Conservation (phyloP, 2,329 filamentous ascomycete genomes). For the Macrophomina pseudophaseolina region DNA sequence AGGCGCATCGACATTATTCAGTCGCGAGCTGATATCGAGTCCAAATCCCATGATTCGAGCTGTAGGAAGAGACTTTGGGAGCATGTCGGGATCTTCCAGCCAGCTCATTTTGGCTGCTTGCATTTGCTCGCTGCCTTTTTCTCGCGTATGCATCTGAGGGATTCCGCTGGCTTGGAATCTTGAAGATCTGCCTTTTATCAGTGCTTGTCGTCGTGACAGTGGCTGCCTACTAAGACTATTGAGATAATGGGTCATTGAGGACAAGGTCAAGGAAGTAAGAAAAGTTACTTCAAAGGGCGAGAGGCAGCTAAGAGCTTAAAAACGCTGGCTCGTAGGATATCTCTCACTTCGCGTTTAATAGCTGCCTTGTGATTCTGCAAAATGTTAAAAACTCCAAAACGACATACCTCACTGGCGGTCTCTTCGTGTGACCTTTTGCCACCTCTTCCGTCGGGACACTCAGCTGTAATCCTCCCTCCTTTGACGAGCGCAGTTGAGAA, state of each 20-base stretch:
- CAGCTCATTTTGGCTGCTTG: background rate
- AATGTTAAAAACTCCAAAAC: too few relatives aligned
- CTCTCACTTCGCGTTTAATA: too few relatives aligned
- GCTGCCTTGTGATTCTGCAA: too few relatives aligned
- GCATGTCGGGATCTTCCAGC: conserved; percentile 9
- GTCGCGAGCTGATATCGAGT: background rate
- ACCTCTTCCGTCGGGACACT: background rate
- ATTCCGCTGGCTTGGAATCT: background rate
- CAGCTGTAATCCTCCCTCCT: background rate
- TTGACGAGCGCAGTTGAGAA: background rate
- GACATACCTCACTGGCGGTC: background rate
- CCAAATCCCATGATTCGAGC: background rate
- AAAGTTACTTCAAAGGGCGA: too few relatives aligned
- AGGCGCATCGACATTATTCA: background rate
- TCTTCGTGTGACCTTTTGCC: background rate
- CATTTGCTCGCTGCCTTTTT: too few relatives aligned
- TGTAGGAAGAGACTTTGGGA: conserved; percentile 5
- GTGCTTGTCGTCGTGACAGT: background rate
- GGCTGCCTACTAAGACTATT: too few relatives aligned
- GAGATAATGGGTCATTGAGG: too few relatives aligned
- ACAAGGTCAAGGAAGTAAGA: too few relatives aligned
- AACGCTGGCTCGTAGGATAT: too few relatives aligned
- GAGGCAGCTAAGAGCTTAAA: too few relatives aligned
- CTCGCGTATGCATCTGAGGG: too few relatives aligned
- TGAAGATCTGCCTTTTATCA: background rate